These are phyloP conservation scores for Fusarium sp. DNA, from an alignment of 2,329 filamentous ascomycete genomes.

Conservation along the genomic window DNA sequence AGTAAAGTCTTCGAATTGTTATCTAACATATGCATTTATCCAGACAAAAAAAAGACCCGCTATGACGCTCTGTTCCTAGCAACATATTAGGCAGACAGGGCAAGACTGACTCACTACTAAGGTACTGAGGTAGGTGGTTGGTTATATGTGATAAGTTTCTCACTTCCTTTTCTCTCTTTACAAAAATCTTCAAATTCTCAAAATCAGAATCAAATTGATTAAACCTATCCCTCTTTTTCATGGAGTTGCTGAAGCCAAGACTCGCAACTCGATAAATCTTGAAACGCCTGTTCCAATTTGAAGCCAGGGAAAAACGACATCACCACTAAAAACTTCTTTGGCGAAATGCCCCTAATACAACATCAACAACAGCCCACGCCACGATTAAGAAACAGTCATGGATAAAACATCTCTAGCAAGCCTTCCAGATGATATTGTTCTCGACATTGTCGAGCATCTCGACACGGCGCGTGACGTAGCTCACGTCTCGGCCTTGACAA, in stretches of 20 bases:
- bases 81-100: conserved; percentile 2
- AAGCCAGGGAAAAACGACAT: conserved; percentile 10
- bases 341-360: conserved; percentile 33
- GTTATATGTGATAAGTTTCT: neutral
- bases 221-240: neutral
- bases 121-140: too few species aligned
- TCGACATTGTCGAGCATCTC: conserved; percentile 62
- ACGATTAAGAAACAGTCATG: conserved; percentile 39
- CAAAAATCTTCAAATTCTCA: neutral
- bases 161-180: neutral
- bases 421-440: conserved; percentile 65
- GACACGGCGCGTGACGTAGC: conserved; percentile 64
- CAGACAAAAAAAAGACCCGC: conserved; percentile 21
- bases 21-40: conserved; percentile 12
- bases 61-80: conserved; percentile 17
- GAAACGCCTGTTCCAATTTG: neutral
- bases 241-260: neutral
- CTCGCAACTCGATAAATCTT: neutral
- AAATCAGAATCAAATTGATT: neutral
- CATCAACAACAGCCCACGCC: conserved; percentile 11
- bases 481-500: conserved; percentile 57
- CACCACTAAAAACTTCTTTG: neutral
- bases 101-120: conserved; percentile 13
- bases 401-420: conserved; percentile 53
- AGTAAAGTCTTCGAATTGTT: neutral